Conservation (phyloP, 2,329 filamentous ascomycete species). For the Xylariaceae sp. region DNA sequence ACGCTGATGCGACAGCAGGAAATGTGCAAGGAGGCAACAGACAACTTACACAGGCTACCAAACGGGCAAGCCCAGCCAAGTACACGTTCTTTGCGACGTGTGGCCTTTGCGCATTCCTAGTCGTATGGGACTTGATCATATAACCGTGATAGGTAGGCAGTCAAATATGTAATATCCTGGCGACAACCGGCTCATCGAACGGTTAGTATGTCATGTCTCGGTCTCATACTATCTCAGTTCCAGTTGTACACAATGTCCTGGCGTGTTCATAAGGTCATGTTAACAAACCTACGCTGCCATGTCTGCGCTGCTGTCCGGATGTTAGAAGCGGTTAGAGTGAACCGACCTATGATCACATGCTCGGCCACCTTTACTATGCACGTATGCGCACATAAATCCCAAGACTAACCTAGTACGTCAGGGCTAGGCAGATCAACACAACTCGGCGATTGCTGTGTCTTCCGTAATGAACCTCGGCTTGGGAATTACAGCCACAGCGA, state of each 20-base stretch:
- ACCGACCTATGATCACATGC: slow-evolving; percentile 14
- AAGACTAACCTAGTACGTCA: not conserved
- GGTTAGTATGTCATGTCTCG: not conserved
- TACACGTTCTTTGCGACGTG: slow-evolving; percentile 78
- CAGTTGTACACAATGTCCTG: not conserved
- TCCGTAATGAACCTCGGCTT: slow-evolving; percentile 13
- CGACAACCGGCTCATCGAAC: not conserved
- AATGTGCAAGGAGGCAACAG: slow-evolving; percentile 88
- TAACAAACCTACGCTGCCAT: too few species aligned
- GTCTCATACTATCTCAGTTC: not conserved
- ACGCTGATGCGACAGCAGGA: slow-evolving; percentile 74
- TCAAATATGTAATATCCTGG: not conserved
- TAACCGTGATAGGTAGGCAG: slow-evolving; percentile 23
- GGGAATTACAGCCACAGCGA: not conserved
- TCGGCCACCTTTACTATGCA: not conserved
- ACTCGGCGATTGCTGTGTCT: not conserved
- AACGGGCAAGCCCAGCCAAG: slow-evolving; percentile 66
- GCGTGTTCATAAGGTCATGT: too few species aligned
- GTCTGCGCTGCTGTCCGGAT: too few species aligned
- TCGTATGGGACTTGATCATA: slow-evolving; percentile 72
- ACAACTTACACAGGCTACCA: slow-evolving; percentile 77
- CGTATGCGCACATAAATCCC: not conserved
- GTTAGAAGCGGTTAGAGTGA: too few species aligned
- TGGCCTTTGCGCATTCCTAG: slow-evolving; percentile 66
- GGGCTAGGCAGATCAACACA: not conserved